phyloP scores from a whole-genome alignment of 1,284 basidiomycete species.

The Pseudozyma flocculosa region DNA sequence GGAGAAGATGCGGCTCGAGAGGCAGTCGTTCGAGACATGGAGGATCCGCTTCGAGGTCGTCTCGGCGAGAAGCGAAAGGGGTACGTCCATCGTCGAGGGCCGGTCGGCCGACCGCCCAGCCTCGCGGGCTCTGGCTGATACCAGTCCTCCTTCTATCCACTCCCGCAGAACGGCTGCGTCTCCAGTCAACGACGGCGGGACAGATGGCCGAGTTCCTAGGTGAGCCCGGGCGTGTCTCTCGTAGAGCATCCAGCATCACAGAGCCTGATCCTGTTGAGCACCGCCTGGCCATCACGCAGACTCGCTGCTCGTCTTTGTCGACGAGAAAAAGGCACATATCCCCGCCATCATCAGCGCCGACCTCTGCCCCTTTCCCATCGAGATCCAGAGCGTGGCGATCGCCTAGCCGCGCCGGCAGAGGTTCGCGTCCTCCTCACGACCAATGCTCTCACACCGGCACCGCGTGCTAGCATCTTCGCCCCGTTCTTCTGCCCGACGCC shows the following conservation, averaged over 20 bases:
- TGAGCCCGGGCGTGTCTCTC: neutral
- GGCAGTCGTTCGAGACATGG: constrained; percentile 15
- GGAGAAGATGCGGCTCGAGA: neutral
- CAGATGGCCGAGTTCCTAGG: neutral
- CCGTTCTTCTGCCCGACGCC: too few relatives aligned
- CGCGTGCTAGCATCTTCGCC: too few relatives aligned
- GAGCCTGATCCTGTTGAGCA: too few relatives aligned
- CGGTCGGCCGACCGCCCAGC: too few relatives aligned
- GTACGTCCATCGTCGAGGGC: neutral
- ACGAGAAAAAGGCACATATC: constrained; percentile 18
- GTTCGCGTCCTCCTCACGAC: too few relatives aligned
- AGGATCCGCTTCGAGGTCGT: constrained; percentile 4
- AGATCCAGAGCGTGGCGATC: neutral
- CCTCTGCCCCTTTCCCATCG: constrained; percentile 12
- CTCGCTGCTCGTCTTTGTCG: constrained; percentile 8
- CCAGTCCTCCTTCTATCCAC: too few relatives aligned
- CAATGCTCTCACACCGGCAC: too few relatives aligned
- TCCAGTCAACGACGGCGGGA: neutral
- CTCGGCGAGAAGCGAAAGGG: neutral
- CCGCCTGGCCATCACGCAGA: too few relatives aligned
- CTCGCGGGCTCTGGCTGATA: too few relatives aligned
- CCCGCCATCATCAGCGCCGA: constrained; percentile 10
- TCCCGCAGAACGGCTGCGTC: neutral
- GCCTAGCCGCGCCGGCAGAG: too few relatives aligned
- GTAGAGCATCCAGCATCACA: neutral